Evolutionary conservation across 352 stramenopile species (phyloP).

Genomic region (Globisporangium splendens): DNA sequence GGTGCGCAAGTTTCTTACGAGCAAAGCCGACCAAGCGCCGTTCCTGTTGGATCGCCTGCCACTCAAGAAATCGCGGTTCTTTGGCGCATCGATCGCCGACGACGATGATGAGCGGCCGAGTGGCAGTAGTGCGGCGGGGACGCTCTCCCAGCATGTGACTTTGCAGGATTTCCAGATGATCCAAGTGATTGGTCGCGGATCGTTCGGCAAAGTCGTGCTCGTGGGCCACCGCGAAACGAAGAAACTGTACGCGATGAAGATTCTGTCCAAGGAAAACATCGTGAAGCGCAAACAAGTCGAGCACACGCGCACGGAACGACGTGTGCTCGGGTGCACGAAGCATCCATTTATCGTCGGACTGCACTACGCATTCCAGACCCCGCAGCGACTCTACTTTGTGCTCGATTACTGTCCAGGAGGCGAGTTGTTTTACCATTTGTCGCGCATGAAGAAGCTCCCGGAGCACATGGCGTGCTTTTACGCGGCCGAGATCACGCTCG

Average conservation of each 20-base stretch:
- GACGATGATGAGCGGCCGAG: constrained; percentile 39
- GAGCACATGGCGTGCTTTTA: constrained; percentile 90
- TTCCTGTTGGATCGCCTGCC: constrained; percentile 66
- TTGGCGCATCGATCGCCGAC: constrained; percentile 56
- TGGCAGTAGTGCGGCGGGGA: constrained; percentile 8
- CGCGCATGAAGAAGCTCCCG: constrained; percentile 82
- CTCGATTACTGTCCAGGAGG: constrained; percentile 89
- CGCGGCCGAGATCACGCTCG: constrained; percentile 82
- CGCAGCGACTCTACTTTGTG: constrained; percentile 95
- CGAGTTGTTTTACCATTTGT: constrained; percentile 88
- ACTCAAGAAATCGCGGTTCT: constrained; percentile 63
- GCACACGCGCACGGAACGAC: constrained; percentile 82
- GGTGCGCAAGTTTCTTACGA: constrained; percentile 76
- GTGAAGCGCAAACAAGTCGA: constrained; percentile 89
- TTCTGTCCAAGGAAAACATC: constrained; percentile 88
- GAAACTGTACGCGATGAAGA: constrained; percentile 91
- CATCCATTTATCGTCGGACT: constrained; percentile 89
- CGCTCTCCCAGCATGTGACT: constrained; percentile 41
- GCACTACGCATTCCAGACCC: constrained; percentile 87
- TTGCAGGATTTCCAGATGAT: constrained; percentile 81
- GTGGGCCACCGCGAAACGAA: constrained; percentile 85
- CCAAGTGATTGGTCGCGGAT: constrained; percentile 89
- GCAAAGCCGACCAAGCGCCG: constrained; percentile 78
- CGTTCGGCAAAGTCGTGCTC: constrained; percentile 90
- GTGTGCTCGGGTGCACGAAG: constrained; percentile 77